These are phyloP conservation scores for Fusarium denticulatum DNA, from an alignment of 2,329 filamentous ascomycete species.

Conservation along the genomic window DNA sequence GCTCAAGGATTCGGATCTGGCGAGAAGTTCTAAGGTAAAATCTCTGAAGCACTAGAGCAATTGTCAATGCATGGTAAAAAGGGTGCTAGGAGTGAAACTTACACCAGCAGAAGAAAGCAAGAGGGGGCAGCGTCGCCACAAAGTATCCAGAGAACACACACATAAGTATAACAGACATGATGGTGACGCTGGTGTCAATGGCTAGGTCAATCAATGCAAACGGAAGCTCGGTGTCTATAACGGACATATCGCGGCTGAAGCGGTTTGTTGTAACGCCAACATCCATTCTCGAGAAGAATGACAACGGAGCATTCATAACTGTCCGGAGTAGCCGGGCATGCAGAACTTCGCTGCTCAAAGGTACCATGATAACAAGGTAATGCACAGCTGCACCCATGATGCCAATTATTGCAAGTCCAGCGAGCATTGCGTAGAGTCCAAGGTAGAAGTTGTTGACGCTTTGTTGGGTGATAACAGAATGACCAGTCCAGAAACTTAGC, in stretches of 20 bases:
- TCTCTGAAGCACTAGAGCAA: neutral
- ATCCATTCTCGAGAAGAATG: constrained; percentile 51
- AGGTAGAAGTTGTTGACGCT: constrained; percentile 23
- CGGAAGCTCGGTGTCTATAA: constrained; percentile 50
- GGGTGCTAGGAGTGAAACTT: neutral
- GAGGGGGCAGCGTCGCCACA: constrained; percentile 1
- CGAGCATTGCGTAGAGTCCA: constrained; percentile 22
- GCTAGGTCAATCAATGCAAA: constrained; percentile 40
- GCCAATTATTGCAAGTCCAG: constrained; percentile 5
- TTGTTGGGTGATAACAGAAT: constrained; percentile 5
- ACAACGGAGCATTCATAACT: constrained; percentile 45
- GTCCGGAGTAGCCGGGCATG: constrained; percentile 17
- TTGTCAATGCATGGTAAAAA: neutral
- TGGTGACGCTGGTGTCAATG: neutral
- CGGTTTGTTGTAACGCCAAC: constrained; percentile 50
- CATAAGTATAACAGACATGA: constrained; percentile 21
- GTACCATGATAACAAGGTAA: constrained; percentile 7
- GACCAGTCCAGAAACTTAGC: constrained; percentile 24
- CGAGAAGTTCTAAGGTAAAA: constrained; percentile 45
- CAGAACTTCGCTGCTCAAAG: constrained; percentile 10
- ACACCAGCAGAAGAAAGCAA: constrained; percentile 16
- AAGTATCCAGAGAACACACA: constrained; percentile 27
- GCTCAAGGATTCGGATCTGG: constrained; percentile 45
- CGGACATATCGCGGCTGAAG: constrained; percentile 53
- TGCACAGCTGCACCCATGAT: neutral